Evolutionary conservation across 345 rosid genomes (phyloP).

Genomic region (Theobroma cacao): DNA sequence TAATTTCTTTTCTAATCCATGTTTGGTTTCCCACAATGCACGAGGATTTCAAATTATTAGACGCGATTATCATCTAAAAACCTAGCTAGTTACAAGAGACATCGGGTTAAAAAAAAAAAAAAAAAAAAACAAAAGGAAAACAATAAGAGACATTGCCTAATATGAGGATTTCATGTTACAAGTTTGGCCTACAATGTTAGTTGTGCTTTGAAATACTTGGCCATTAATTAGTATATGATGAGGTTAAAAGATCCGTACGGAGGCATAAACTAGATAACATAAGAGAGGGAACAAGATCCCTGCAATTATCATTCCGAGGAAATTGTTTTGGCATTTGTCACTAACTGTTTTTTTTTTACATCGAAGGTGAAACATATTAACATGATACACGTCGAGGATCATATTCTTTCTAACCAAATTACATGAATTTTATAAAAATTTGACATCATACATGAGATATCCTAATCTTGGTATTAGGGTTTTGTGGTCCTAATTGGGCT

Average conservation of each 20-base stretch:
- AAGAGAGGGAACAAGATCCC: constrained; percentile 54
- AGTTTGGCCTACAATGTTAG: constrained; percentile 45
- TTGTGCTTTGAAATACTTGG: constrained; percentile 26
- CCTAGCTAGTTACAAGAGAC: not conserved
- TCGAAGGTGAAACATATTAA: constrained; percentile 29
- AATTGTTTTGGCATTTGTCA: constrained; percentile 56
- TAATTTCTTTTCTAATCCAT: constrained; percentile 6
- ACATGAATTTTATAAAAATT: not conserved
- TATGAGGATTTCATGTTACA: constrained; percentile 36
- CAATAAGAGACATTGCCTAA: constrained; percentile 33
- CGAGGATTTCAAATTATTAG: constrained; percentile 7
- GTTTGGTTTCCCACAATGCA: constrained; percentile 14
- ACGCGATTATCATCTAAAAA: not conserved
- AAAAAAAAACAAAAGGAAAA: not conserved
- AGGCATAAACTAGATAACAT: constrained; percentile 15
- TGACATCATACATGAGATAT: not conserved
- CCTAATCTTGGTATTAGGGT: constrained; percentile 30
- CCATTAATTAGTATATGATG: constrained; percentile 21
- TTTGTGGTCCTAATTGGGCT: constrained; percentile 30
- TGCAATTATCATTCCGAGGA: constrained; percentile 39
- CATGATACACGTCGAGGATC: constrained; percentile 35
- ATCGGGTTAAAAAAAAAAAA: not conserved
- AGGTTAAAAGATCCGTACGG: constrained; percentile 32
- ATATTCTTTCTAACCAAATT: constrained; percentile 14
- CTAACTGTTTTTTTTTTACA: constrained; percentile 37